Conservation (phyloP, 1,284 basidiomycete species). For the Apiotrichum sp. region DNA sequence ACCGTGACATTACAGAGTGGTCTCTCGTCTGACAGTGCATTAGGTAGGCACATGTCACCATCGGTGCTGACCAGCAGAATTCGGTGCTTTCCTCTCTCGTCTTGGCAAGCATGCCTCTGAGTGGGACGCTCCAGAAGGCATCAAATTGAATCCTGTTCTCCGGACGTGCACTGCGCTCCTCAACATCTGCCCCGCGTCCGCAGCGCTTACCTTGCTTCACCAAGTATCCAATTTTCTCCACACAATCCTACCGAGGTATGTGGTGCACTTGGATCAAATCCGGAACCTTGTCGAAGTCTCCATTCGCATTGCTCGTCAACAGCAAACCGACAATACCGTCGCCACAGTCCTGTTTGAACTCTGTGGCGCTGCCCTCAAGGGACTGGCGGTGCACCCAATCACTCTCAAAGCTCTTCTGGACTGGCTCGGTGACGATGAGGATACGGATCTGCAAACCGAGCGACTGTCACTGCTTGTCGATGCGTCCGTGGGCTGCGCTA, state of each 20-base stretch:
- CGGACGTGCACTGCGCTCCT: conserved; percentile 16
- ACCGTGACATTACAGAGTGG: conserved; percentile 11
- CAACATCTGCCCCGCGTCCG: conserved; percentile 8
- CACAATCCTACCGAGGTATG: conserved; percentile 22
- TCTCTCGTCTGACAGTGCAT: conserved; percentile 22
- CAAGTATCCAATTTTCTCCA: conserved; percentile 33
- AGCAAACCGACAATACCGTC: conserved; percentile 24
- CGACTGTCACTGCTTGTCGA: conserved; percentile 12
- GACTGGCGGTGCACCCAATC: conserved; percentile 14
- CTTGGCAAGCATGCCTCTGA: conserved; percentile 34
- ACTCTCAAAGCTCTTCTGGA: conserved; percentile 25
- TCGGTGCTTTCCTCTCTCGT: conserved; percentile 29
- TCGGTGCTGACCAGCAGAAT: conserved; percentile 11
- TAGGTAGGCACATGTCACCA: conserved; percentile 16
- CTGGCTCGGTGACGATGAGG: conserved; percentile 7
- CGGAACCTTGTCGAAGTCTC: conserved; percentile 4
- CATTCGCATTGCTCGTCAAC: conserved; percentile 4
- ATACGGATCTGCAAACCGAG: not conserved
- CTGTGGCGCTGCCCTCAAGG: conserved; percentile 21
- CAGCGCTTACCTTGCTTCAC: conserved; percentile 22
- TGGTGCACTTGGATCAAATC: conserved; percentile 15
- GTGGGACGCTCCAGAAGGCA: conserved; percentile 22
- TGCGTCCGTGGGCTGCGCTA: conserved; percentile 21
- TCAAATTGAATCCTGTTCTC: conserved; percentile 33
- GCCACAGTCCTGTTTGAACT: conserved; percentile 26